Conservation (phyloP, 371 early-diverging fungal genomes). For the Apophysomyces variabilis region DNA sequence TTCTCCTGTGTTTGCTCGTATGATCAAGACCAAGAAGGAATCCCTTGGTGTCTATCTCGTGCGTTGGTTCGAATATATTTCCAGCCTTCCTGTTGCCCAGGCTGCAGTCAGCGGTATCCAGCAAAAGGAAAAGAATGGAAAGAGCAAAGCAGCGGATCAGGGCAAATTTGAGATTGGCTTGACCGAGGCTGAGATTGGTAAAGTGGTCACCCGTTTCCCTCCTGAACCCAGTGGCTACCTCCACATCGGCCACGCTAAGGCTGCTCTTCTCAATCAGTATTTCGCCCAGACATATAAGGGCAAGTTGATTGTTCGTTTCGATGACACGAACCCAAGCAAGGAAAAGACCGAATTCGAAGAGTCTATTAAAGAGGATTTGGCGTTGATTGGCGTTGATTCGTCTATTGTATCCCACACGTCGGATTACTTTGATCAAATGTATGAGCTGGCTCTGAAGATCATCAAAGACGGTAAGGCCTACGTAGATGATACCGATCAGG, state of each 20-base stretch:
- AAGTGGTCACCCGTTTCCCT: constrained; percentile 97
- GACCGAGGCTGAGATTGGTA: constrained; percentile 79
- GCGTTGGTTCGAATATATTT: constrained; percentile 85
- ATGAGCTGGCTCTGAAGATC: constrained; percentile 85
- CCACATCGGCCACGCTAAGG: constrained; percentile 99
- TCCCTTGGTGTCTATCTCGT: constrained; percentile 72
- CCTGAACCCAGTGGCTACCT: constrained; percentile 99
- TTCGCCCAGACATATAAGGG: constrained; percentile 95
- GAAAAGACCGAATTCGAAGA: constrained; percentile 97
- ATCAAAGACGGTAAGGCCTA: constrained; percentile 97
- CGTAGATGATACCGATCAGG: constrained; percentile 95
- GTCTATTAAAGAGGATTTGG: constrained; percentile 92
- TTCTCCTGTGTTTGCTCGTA: constrained; percentile 79
- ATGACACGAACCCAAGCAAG: constrained; percentile 99
- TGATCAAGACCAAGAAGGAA: constrained; percentile 77
- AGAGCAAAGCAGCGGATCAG: constrained; percentile 72
- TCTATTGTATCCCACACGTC: constrained; percentile 92
- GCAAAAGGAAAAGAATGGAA: constrained; percentile 32
- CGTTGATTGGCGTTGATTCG: constrained; percentile 84
- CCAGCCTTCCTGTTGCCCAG: constrained; percentile 62
- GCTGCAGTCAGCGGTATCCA: constrained; percentile 54
- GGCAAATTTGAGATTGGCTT: constrained; percentile 94
- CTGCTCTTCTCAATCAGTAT: constrained; percentile 98
- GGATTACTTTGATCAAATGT: constrained; percentile 93
- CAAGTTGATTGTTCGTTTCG: constrained; percentile 97